These are phyloP conservation scores for Pseudofabraea citricarpa DNA, from an alignment of 2,329 filamentous ascomycete genomes.

Conservation along the genomic window DNA sequence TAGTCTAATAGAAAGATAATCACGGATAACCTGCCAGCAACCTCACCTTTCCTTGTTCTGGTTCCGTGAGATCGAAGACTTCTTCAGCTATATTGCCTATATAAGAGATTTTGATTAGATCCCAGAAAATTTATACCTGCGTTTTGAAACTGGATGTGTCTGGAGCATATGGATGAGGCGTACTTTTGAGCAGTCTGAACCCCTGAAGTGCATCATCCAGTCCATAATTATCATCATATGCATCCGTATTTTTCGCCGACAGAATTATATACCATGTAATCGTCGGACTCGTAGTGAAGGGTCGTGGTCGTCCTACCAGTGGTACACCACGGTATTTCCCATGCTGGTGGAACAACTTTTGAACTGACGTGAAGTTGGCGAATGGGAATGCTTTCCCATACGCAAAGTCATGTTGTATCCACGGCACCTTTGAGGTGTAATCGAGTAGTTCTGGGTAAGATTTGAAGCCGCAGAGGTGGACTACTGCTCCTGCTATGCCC, in stretches of 20 bases:
- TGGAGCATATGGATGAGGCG: no score
- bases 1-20: background rate
- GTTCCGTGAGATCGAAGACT: background rate
- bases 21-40: background rate
- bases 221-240: background rate
- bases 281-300: background rate
- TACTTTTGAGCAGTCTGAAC: background rate
- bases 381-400: background rate
- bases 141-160: background rate
- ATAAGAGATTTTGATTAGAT: background rate
- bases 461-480: background rate
- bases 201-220: background rate
- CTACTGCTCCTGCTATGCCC: background rate
- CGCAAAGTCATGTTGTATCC: background rate
- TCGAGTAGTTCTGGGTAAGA: background rate
- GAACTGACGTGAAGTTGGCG: background rate
- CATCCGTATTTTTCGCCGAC: background rate
- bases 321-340: background rate
- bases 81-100: background rate
- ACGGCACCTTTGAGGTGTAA: background rate
- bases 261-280: background rate
- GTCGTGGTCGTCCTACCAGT: background rate
- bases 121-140: background rate
- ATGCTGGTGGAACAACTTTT: background rate
- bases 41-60: background rate